Evolutionary conservation across 1,284 basidiomycete species (phyloP).

Genomic region (Cryptococcus sp.): DNA sequence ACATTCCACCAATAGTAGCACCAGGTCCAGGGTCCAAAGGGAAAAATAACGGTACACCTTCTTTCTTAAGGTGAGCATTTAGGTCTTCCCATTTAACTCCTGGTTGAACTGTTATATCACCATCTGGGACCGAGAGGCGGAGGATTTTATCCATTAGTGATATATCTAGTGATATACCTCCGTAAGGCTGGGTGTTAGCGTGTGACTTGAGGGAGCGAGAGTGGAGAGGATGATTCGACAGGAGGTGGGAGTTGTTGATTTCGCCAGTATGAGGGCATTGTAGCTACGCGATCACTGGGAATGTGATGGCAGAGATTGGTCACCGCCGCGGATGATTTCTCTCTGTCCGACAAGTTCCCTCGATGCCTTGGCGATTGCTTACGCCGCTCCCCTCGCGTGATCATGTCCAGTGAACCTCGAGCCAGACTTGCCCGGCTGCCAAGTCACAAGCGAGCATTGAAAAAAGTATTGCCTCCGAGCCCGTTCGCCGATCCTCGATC

Average conservation of each 20-base stretch:
- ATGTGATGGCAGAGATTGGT: not conserved
- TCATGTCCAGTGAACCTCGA: no score
- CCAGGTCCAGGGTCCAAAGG: conserved; percentile 69
- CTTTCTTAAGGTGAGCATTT: conserved; percentile 66
- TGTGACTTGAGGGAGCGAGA: no score
- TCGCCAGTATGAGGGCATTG: no score
- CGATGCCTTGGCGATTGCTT: no score
- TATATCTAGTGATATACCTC: conserved; percentile 81
- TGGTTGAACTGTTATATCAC: conserved; percentile 76
- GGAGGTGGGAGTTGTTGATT: no score
- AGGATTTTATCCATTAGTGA: conserved; percentile 79
- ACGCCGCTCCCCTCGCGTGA: no score
- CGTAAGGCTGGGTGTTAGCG: conserved; percentile 45
- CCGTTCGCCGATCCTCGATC: no score
- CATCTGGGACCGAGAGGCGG: conserved; percentile 60
- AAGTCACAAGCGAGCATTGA: no score
- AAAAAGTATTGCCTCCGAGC: no score
- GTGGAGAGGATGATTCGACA: not conserved
- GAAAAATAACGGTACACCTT: conserved; percentile 79
- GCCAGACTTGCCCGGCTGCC: no score
- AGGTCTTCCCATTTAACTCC: conserved; percentile 82
- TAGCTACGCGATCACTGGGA: no score
- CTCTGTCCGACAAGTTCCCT: not conserved
- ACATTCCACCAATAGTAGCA: conserved; percentile 89
- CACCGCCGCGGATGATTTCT: not conserved